Conservation (phyloP, 108 stramenopile genomes). For the Mayamaea pseudoterrestris region DNA sequence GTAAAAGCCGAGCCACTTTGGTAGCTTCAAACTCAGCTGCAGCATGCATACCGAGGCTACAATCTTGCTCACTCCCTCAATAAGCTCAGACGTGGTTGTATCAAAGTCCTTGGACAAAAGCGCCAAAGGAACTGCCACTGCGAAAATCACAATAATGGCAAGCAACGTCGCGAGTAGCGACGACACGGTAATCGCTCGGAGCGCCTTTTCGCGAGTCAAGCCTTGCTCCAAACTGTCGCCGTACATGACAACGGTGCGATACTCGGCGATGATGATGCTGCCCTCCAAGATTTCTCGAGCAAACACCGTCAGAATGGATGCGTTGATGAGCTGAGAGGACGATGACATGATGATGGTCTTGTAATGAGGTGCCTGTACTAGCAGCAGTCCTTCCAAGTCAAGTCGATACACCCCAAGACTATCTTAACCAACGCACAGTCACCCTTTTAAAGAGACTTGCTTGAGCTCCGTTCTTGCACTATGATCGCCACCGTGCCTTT, state of each 20-base stretch:
- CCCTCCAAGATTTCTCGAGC: conserved; percentile 66
- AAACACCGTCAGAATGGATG: conserved; percentile 53
- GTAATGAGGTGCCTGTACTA: no score
- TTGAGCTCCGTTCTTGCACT: no score
- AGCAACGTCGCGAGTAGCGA: conserved; percentile 41
- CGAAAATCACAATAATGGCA: conserved; percentile 34
- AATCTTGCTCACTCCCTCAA: conserved; percentile 68
- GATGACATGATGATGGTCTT: no score
- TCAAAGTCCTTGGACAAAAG: conserved; percentile 45
- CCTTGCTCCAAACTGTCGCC: no score
- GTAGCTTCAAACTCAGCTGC: conserved; percentile 64
- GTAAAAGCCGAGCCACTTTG: conserved; percentile 63
- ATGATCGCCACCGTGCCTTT: no score
- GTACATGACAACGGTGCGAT: conserved; percentile 13
- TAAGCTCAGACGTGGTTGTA: conserved; percentile 28
- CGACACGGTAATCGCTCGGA: conserved; percentile 42
- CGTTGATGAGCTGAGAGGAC: conserved; percentile 16
- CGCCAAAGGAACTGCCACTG: conserved; percentile 47
- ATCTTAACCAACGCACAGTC: no score
- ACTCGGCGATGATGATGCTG: conserved; percentile 43
- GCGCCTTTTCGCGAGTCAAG: conserved; percentile 32
- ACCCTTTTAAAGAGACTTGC: no score
- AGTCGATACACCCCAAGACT: no score
- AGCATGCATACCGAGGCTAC: conserved; percentile 61
- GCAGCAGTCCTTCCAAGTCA: no score